These are phyloP conservation scores for Scalesia atractyloides DNA, from an alignment of 129 eudicot genomes.

Conservation along the genomic window DNA sequence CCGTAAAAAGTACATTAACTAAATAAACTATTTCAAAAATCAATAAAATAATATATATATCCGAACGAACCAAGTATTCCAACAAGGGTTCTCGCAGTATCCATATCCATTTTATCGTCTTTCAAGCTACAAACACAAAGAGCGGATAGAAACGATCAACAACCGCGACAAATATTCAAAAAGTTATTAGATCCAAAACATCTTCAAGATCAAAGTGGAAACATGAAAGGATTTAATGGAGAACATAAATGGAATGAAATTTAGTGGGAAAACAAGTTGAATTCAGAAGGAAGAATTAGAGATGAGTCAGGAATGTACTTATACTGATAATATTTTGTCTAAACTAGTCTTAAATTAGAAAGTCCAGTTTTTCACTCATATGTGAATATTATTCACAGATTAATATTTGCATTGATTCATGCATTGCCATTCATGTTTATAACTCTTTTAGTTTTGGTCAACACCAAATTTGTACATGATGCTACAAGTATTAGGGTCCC, in stretches of 20 bases:
- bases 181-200: conserved; percentile 12
- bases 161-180: neutral
- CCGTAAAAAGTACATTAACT: neutral
- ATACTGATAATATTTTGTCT: conserved; percentile 12
- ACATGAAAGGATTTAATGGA: neutral
- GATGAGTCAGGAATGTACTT: conserved; percentile 13
- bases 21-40: neutral
- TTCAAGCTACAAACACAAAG: conserved; percentile 3
- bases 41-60: too few species aligned
- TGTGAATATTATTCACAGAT: conserved; percentile 20
- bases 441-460: conserved; percentile 19
- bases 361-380: conserved; percentile 21
- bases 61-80: conserved; percentile 62
- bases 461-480: neutral
- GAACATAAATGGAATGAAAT: neutral
- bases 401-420: conserved; percentile 23
- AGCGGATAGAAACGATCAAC: neutral
- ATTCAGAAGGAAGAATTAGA: neutral
- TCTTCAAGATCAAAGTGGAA: neutral
- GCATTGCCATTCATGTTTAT: conserved; percentile 30
- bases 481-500: too few species aligned
- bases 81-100: conserved; percentile 43
- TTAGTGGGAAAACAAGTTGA: conserved; percentile 12
- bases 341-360: conserved; percentile 20
- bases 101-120: conserved; percentile 35